Percentiles rank a stretch among this genome's conserved stretches.
Evolutionary conservation across 371 early-diverging fungal species (phyloP).

Genomic region (Mucor indicus): DNA sequence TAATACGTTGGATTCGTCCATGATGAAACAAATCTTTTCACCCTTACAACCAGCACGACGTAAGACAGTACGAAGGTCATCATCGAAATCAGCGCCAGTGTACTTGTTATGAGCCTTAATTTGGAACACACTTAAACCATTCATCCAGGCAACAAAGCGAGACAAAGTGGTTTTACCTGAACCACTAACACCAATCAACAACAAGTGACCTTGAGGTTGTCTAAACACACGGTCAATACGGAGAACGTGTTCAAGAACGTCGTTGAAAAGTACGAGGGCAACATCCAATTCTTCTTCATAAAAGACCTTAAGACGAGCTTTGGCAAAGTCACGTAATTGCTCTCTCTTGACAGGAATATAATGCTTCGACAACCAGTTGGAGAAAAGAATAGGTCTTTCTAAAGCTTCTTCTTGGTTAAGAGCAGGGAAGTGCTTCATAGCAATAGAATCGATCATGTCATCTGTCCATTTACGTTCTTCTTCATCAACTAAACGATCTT

Average conservation of each 20-base stretch:
- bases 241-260: constrained; percentile 96
- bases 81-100: constrained; percentile 96
- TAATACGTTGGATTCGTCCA: constrained; percentile 97
- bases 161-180: constrained; percentile 96
- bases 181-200: constrained; percentile 97
- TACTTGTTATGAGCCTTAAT: constrained; percentile 97
- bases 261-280: constrained; percentile 93
- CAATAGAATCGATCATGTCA: constrained; percentile 80
- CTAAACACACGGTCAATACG: constrained; percentile 98
- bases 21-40: constrained; percentile 96
- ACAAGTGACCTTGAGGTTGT: constrained; percentile 96
- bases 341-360: constrained; percentile 90
- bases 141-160: constrained; percentile 99
- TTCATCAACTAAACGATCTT: constrained; percentile 92
- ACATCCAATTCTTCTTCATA: constrained; percentile 99
- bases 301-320: constrained; percentile 95
- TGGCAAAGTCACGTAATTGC: constrained; percentile 88
- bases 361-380: constrained; percentile 94
- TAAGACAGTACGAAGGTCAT: constrained; percentile 90
- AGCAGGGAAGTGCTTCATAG: constrained; percentile 86
- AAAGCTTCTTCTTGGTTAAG: constrained; percentile 72
- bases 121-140: constrained; percentile 94
- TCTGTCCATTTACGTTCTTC: constrained; percentile 95
- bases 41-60: constrained; percentile 94
- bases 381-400: constrained; percentile 92